Evolutionary conservation across 345 rosid genomes (phyloP).

Genomic region (Gossypium raimondii): DNA sequence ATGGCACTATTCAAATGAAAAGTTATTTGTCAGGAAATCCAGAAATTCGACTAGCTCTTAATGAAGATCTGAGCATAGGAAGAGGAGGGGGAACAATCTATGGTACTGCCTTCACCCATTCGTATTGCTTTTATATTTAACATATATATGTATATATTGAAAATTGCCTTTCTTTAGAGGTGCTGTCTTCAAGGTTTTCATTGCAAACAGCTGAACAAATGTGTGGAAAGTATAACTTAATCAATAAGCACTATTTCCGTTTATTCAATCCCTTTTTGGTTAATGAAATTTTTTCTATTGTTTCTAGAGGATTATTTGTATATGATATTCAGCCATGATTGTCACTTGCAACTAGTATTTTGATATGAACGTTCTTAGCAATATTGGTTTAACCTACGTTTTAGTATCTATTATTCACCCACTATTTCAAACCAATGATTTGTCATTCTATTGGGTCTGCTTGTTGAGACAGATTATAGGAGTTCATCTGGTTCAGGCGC

Average conservation of each 20-base stretch:
- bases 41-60: constrained; percentile 93
- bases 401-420: background rate
- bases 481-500: constrained; percentile 58
- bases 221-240: background rate
- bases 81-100: constrained; percentile 69
- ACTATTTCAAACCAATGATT: constrained; percentile 7
- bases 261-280: background rate
- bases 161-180: constrained; percentile 8
- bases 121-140: background rate
- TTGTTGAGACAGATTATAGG: constrained; percentile 62
- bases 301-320: background rate
- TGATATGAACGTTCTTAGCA: background rate
- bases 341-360: background rate
- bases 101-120: constrained; percentile 45
- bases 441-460: constrained; percentile 1
- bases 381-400: constrained; percentile 1
- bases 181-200: constrained; percentile 9
- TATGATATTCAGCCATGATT: constrained; percentile 11
- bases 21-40: constrained; percentile 96
- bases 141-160: background rate
- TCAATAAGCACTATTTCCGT: background rate
- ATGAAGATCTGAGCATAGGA: constrained; percentile 86
- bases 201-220: background rate
- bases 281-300: background rate
- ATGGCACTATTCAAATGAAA: constrained; percentile 99